Evolutionary conservation across 495 filamentous ascomycete species (phyloP).

Genomic region (Neurospora sp.): DNA sequence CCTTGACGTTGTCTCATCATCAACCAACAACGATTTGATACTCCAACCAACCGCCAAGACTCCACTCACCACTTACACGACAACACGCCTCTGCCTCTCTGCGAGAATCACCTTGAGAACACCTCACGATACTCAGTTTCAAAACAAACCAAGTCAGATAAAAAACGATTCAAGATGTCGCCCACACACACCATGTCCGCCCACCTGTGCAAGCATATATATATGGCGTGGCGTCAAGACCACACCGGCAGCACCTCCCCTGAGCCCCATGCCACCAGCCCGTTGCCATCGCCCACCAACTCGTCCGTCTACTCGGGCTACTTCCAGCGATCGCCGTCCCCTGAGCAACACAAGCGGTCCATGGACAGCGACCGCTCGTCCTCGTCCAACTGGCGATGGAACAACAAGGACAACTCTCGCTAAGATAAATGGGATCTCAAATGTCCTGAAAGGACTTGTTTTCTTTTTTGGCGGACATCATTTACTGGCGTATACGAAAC

Average conservation of each 20-base stretch:
- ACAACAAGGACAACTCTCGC: neutral
- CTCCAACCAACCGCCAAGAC: neutral
- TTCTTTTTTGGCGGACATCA: neutral
- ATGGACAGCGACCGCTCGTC: slow-evolving; percentile 34
- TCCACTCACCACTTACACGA: neutral
- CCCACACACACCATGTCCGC: slow-evolving; percentile 45
- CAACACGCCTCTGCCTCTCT: neutral
- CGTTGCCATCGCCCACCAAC: slow-evolving; percentile 16
- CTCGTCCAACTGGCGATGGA: slow-evolving; percentile 3
- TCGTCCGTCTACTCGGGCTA: slow-evolving; percentile 12
- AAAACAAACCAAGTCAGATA: neutral
- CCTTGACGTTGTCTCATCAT: neutral
- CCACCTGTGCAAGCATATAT: slow-evolving; percentile 45
- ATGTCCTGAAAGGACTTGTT: neutral
- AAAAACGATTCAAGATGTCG: slow-evolving; percentile 26
- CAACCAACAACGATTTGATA: neutral
- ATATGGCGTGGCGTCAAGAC: slow-evolving; percentile 35
- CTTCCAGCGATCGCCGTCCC: slow-evolving; percentile 29
- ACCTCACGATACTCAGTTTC: neutral
- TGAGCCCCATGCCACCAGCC: slow-evolving; percentile 12
- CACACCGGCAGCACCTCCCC: slow-evolving; percentile 23
- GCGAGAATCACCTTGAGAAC: neutral
- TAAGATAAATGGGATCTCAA: neutral
- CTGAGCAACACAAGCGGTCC: slow-evolving; percentile 26
- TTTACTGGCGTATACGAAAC: neutral